phyloP scores from a whole-genome alignment of 371 early-diverging fungal species.

The Choanephora cucurbitarum region DNA sequence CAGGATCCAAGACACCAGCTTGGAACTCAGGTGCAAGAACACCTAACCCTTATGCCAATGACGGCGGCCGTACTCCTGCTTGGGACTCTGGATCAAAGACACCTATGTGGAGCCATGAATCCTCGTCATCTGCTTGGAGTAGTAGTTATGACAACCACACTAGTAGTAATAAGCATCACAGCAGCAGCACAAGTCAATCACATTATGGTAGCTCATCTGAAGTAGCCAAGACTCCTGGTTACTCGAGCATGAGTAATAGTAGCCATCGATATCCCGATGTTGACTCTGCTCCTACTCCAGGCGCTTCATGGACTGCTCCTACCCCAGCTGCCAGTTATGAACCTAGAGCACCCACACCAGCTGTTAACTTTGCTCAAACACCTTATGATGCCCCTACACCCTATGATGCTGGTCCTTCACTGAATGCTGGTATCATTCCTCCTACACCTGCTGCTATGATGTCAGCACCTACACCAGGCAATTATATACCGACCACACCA shows the following conservation, averaged over 20 bases:
- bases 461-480: conserved; percentile 50
- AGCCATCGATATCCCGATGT: conserved; percentile 27
- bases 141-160: conserved; percentile 62
- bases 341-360: conserved; percentile 47
- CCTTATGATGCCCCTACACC: conserved; percentile 42
- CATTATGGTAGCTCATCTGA: conserved; percentile 20
- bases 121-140: conserved; percentile 77
- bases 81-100: conserved; percentile 67
- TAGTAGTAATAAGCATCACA: conserved; percentile 24
- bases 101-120: conserved; percentile 64
- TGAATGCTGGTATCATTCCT: conserved; percentile 51
- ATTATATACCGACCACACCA: conserved; percentile 37
- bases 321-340: conserved; percentile 45
- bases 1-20: conserved; percentile 56
- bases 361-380: conserved; percentile 43
- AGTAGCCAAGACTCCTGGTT: conserved; percentile 61
- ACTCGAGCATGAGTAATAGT: conserved; percentile 14
- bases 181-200: conserved; percentile 3
- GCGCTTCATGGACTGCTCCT: conserved; percentile 37
- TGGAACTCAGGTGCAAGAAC: conserved; percentile 76
- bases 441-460: conserved; percentile 60
- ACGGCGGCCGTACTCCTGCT: conserved; percentile 73
- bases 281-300: conserved; percentile 48
- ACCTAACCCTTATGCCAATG: conserved; percentile 65
- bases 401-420: conserved; percentile 41